Evolutionary conservation across 176 grass and related monocot genomes (phyloP).

Genomic region (Sorghum bicolor): DNA sequence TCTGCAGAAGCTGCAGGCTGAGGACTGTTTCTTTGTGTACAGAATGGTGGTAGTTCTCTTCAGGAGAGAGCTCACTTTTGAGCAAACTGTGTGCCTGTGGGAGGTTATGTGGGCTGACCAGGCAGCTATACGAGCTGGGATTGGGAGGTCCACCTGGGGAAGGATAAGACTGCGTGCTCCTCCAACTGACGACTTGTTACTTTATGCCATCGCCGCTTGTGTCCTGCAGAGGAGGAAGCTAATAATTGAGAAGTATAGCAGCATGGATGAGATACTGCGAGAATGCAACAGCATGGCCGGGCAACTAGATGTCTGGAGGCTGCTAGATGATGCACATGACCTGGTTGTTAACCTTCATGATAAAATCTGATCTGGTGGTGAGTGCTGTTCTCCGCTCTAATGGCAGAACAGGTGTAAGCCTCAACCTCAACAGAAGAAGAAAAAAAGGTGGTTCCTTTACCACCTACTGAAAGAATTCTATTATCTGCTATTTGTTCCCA

Average conservation of each 20-base stretch:
- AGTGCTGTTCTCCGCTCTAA: conserved; percentile 5
- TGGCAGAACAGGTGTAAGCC: not conserved
- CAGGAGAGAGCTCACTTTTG: conserved; percentile 87
- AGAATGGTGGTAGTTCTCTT: conserved; percentile 98
- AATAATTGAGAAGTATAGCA: conserved; percentile 92
- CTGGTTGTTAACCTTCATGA: conserved; percentile 88
- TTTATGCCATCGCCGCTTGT: conserved; percentile 89
- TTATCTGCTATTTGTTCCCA: not conserved
- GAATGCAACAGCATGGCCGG: conserved; percentile 94
- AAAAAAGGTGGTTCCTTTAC: not conserved
- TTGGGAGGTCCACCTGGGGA: conserved; percentile 77
- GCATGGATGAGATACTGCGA: conserved; percentile 91
- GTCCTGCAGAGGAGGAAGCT: conserved; percentile 91
- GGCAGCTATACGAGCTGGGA: conserved; percentile 71
- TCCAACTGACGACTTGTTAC: conserved; percentile 76
- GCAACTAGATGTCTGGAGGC: conserved; percentile 91
- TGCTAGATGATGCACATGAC: conserved; percentile 88
- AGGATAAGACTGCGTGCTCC: conserved; percentile 76
- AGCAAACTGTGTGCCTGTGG: conserved; percentile 89
- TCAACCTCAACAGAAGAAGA: conserved; percentile 2
- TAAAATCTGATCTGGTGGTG: conserved; percentile 66
- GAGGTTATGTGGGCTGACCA: conserved; percentile 99
- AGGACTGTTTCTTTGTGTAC: conserved; percentile 98
- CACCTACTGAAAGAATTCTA: conserved; percentile 3
- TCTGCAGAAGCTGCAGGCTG: conserved; percentile 93